Evolutionary conservation across 495 filamentous ascomycete species (phyloP).

Genomic region (Halenospora varia): DNA sequence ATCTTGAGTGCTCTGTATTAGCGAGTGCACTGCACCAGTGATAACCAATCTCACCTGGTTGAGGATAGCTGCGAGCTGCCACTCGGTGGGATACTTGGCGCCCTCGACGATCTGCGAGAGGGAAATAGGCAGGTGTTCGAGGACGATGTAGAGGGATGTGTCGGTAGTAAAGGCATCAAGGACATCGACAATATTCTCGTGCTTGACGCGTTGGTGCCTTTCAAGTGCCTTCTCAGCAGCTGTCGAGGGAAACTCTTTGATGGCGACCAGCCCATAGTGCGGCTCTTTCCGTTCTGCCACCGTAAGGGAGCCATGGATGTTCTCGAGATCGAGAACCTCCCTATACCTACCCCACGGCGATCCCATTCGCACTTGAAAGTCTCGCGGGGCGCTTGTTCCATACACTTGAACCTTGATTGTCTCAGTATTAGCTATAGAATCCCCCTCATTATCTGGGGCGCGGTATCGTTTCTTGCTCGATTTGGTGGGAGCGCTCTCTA

Average conservation of each 20-base stretch:
- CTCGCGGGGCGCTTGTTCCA: slow-evolving; percentile 5
- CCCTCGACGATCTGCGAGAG: slow-evolving; percentile 23
- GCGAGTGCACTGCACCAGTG: slow-evolving; percentile 3
- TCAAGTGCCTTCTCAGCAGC: slow-evolving; percentile 9
- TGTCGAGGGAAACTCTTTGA: slow-evolving; percentile 6
- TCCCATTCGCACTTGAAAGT: slow-evolving; percentile 6
- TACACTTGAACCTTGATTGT: slow-evolving; percentile 1
- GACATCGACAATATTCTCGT: slow-evolving; percentile 16
- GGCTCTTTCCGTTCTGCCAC: slow-evolving; percentile 15
- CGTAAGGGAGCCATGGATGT: slow-evolving; percentile 9
- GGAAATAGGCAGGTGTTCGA: slow-evolving; percentile 24
- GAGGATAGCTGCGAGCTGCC: slow-evolving; percentile 27
- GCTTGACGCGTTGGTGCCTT: slow-evolving; percentile 5
- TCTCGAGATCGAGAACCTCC: slow-evolving; percentile 11
- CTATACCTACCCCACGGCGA: slow-evolving; percentile 12
- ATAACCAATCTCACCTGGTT: slow-evolving; percentile 28
- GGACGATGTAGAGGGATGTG: slow-evolving; percentile 16
- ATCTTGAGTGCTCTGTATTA: slow-evolving; percentile 21
- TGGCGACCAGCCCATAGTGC: slow-evolving; percentile 12
- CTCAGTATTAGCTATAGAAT: background rate
- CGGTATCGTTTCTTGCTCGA: slow-evolving; percentile 9
- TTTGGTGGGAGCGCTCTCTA: slow-evolving; percentile 6
- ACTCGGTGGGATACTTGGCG: slow-evolving; percentile 21
- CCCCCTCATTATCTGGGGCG: slow-evolving; percentile 1
- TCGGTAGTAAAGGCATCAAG: slow-evolving; percentile 19